Base-by-base conservation (phyloP, 163 green algal species). In the Chlorella variabilis region DNA sequence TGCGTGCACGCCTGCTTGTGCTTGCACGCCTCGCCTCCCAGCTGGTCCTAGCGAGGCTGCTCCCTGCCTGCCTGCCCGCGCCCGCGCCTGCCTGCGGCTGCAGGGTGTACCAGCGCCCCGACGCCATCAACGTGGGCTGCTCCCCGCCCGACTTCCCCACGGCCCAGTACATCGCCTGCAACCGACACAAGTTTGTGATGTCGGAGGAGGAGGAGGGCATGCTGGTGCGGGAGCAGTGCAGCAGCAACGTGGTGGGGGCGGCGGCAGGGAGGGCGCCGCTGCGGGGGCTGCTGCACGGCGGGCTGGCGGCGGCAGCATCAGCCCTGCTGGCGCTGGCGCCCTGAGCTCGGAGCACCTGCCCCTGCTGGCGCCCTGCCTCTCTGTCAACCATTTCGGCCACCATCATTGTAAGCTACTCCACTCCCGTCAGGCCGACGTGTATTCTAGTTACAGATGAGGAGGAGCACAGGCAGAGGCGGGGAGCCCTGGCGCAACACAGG, bases 101-200 rank as follows among this genome's bases (percentile, higher is more conserved):
- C 71, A 78, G 83, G 63, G 80, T 89, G 33, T 89, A 89, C 51
- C 84, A 89, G 39, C 36, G 29, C 29, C 39, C 42, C 25, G 61
- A 61, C 34, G n/a, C 42, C 4, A 62, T 87, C 31, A 78, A 83
- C 75, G 75, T 89, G 3, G 84, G 84, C 31, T 89, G 84, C 81
- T 78, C 65, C 17, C 84, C 84, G 17, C n/a, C 67, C 1, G 84
- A 42, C 45, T 84, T 77, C 67, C 84, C 84, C 39, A 89, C 84
- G 4, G 56, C 69, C 8, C 78, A 87, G 62, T 86, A 74, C 61
- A 83, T 86, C 34, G 49, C 59, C 0, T 86, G 81, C 61, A 65
- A 86, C 42, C 42, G 59, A 9, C n/a, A 74, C 4, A 67, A 83
- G 66, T 86, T 71, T 33, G 51, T 71, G 5, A n/a, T 71, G 3